Conservation (phyloP, 176 grass and related monocot species). For the Zoysia pacifica region DNA sequence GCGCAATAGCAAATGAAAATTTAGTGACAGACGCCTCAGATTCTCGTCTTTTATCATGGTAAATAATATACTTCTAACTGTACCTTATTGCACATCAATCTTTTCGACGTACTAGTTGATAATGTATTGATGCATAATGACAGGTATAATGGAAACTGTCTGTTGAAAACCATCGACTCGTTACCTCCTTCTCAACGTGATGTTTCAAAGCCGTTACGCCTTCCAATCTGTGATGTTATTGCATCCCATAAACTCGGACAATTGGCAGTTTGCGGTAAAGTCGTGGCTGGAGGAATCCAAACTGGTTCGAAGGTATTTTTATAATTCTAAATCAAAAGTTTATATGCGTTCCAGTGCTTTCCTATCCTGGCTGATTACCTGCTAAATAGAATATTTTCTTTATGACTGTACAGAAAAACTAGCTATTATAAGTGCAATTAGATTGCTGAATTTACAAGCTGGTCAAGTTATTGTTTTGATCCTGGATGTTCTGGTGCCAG, state of each 20-base stretch:
- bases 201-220: slow-evolving; percentile 64
- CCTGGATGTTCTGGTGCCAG: slow-evolving; percentile 30
- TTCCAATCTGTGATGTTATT: slow-evolving; percentile 91
- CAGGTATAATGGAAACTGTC: slow-evolving; percentile 72
- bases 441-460: slow-evolving; percentile 2
- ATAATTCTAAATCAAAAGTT: neutral
- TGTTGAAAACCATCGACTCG: slow-evolving; percentile 69
- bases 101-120: slow-evolving; percentile 2
- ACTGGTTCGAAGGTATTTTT: slow-evolving; percentile 72
- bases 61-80: slow-evolving; percentile 26
- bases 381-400: neutral
- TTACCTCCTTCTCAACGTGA: slow-evolving; percentile 57
- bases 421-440: neutral
- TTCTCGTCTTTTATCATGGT: slow-evolving; percentile 78
- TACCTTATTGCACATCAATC: neutral
- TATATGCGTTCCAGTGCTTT: neutral
- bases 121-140: slow-evolving; percentile 17
- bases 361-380: neutral
- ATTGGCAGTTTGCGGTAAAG: slow-evolving; percentile 73
- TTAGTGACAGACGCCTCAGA: slow-evolving; percentile 58
- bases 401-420: neutral
- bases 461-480: neutral
- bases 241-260: slow-evolving; percentile 64
- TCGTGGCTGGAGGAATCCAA: slow-evolving; percentile 71
- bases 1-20: slow-evolving; percentile 86